Evolutionary conservation across 108 stramenopile genomes (phyloP).

Genomic region (Discostella stelligeroides): DNA sequence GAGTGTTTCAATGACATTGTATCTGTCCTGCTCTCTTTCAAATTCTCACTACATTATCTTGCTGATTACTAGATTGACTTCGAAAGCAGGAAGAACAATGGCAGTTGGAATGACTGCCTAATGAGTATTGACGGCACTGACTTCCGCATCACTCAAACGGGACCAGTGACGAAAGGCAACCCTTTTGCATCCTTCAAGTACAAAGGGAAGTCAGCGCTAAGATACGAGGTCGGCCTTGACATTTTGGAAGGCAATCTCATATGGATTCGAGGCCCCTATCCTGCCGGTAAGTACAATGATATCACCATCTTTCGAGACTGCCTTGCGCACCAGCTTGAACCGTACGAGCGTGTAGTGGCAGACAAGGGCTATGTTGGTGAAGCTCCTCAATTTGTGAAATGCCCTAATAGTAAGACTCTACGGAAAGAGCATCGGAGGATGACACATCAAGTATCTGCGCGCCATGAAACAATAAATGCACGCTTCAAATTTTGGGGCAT

Average conservation of each 20-base stretch:
- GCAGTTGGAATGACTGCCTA: conserved; percentile 11
- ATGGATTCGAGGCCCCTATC: conserved; percentile 45
- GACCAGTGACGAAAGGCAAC: not conserved
- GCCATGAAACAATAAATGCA: conserved; percentile 33
- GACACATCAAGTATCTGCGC: not conserved
- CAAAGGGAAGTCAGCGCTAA: conserved; percentile 27
- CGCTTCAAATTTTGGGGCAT: conserved; percentile 34
- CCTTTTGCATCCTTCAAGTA: conserved; percentile 29
- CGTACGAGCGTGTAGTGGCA: conserved; percentile 32
- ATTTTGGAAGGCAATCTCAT: conserved; percentile 31
- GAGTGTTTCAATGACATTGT: no score
- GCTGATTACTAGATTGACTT: conserved; percentile 10
- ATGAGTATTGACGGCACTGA: no score
- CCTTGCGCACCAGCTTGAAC: conserved; percentile 15
- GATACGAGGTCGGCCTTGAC: conserved; percentile 43
- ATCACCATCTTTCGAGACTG: conserved; percentile 25
- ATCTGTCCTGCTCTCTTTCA: no score
- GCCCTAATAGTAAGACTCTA: not conserved
- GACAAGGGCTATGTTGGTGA: conserved; percentile 35
- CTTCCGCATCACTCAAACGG: not conserved
- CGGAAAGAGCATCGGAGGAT: not conserved
- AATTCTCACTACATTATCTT: no score
- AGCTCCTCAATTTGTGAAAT: not conserved
- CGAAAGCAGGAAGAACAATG: conserved; percentile 12
- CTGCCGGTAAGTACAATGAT: no score